Conservation (phyloP, 352 stramenopile species). For the Phytophthora syringae region DNA sequence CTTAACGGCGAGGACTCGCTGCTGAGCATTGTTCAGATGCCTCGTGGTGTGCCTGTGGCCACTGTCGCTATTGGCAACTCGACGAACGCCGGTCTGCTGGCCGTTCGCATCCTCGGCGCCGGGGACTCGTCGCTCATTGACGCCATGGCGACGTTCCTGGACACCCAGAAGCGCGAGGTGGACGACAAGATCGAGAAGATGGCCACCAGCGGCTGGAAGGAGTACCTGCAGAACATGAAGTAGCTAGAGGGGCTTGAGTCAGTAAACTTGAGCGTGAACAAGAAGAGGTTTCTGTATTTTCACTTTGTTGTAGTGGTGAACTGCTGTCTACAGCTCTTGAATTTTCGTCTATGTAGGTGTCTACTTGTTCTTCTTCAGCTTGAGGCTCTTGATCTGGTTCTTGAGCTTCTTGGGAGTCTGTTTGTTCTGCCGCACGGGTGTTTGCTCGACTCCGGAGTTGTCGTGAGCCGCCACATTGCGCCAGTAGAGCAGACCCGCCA, state of each 20-base stretch:
- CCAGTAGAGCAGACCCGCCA: conserved; percentile 71
- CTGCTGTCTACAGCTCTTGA: conserved; percentile 5
- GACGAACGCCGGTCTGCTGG: conserved; percentile 97
- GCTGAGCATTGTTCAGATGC: conserved; percentile 99
- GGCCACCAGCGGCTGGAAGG: conserved; percentile 88
- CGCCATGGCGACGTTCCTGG: conserved; percentile 94
- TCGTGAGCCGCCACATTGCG: conserved; percentile 61
- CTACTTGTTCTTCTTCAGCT: conserved; percentile 67
- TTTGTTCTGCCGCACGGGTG: conserved; percentile 50
- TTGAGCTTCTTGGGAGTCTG: conserved; percentile 74
- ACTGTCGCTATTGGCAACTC: conserved; percentile 99
- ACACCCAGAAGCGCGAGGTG: conserved; percentile 92
- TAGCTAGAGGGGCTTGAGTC: conserved; percentile 33
- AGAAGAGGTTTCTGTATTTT: conserved; percentile 35
- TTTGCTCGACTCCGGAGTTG: conserved; percentile 23
- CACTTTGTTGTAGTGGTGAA: conserved; percentile 12
- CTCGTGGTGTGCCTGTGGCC: conserved; percentile 96
- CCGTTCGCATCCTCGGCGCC: conserved; percentile 94
- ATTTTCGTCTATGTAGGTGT: conserved; percentile 16
- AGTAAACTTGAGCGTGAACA: conserved; percentile 17
- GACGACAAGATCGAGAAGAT: conserved; percentile 93
- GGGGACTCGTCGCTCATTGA: conserved; percentile 65
- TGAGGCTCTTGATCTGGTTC: conserved; percentile 76
- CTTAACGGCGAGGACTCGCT: conserved; percentile 98
- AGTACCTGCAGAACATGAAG: conserved; percentile 88